Evolutionary conservation across 2,329 filamentous ascomycete genomes (phyloP).

Genomic region (Pseudogymnoascus sp.): DNA sequence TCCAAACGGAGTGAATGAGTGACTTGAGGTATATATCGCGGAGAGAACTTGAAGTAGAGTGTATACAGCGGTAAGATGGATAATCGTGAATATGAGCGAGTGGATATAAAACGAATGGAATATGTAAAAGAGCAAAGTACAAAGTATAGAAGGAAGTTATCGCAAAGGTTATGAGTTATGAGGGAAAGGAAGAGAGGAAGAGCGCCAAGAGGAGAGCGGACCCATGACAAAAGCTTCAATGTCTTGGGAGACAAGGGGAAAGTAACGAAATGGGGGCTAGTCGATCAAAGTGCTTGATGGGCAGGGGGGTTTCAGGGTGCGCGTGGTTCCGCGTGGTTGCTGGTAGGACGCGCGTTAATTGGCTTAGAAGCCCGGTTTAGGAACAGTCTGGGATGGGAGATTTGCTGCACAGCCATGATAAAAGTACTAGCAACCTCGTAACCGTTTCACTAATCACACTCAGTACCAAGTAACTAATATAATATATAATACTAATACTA

Average conservation of each 20-base stretch:
- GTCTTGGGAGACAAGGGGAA: neutral
- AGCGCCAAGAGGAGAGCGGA: neutral
- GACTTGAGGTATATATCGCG: neutral
- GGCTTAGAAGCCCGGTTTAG: neutral
- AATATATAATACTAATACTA: no score
- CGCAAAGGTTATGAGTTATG: neutral
- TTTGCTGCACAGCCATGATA: neutral
- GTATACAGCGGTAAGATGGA: neutral
- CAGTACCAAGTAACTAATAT: neutral
- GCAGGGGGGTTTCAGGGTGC: neutral
- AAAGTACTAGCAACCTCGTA: neutral
- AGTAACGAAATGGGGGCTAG: no score
- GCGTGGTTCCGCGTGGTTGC: neutral
- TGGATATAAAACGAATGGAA: neutral
- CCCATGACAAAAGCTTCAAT: neutral
- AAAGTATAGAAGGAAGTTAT: neutral
- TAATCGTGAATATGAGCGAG: neutral
- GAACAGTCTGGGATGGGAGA: neutral
- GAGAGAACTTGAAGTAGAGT: neutral
- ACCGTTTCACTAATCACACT: neutral
- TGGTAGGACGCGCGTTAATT: neutral
- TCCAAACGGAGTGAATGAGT: neutral
- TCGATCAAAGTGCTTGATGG: neutral
- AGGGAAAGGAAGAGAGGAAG: no score
- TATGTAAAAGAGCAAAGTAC: neutral